These are phyloP conservation scores for Aspergillus arachidicola DNA, from an alignment of 2,329 filamentous ascomycete species.

Conservation along the genomic window DNA sequence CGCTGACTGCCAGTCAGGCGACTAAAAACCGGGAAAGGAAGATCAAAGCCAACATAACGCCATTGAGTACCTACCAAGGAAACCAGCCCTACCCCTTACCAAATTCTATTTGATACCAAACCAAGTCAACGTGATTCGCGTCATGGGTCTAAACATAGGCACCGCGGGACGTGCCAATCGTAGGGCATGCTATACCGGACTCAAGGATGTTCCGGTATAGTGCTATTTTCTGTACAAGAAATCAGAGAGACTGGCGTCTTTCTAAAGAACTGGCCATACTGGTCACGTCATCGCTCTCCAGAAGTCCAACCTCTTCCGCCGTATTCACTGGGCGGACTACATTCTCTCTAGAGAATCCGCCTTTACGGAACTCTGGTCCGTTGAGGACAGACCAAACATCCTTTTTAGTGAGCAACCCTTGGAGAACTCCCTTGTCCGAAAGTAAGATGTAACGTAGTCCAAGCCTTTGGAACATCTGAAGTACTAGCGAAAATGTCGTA, in stretches of 20 bases:
- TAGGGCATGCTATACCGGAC: background rate
- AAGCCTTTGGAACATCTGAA: constrained; percentile 92
- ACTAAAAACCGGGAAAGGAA: background rate
- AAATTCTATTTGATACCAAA: constrained; percentile 1
- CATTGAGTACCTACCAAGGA: constrained; percentile 5
- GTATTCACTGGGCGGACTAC: constrained; percentile 28
- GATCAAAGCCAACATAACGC: constrained; percentile 2
- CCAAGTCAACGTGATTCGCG: background rate
- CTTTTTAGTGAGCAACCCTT: constrained; percentile 93
- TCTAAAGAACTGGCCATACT: constrained; percentile 37
- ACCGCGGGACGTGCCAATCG: background rate
- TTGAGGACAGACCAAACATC: constrained; percentile 94
- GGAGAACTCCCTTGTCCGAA: constrained; percentile 75
- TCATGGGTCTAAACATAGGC: background rate
- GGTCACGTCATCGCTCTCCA: constrained; percentile 36
- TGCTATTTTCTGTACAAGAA: background rate
- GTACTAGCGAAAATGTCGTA: constrained; percentile 78
- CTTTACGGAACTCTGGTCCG: constrained; percentile 62
- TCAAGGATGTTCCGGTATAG: background rate
- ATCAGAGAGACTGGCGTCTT: constrained; percentile 34
- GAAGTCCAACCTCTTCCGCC: constrained; percentile 42
- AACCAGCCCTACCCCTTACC: constrained; percentile 5
- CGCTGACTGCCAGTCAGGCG: background rate
- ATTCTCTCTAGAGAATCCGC: constrained; percentile 33
- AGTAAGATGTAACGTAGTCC: constrained; percentile 90